Evolutionary conservation across 202 grass and related monocot genomes (phyloP).

Genomic region (Schoenoplectus tabernaemontani): DNA sequence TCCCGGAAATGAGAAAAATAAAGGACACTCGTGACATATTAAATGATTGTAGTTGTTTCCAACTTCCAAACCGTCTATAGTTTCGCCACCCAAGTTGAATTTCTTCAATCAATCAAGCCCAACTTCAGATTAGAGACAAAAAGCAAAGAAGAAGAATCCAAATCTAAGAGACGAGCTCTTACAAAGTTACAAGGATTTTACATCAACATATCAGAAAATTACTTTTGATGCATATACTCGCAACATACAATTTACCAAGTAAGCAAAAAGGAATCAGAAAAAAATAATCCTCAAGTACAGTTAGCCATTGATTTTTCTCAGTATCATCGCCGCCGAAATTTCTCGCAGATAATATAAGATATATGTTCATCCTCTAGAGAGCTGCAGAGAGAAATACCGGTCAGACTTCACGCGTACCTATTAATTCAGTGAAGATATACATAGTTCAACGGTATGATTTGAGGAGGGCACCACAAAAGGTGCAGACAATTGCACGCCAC

Average conservation of each 20-base stretch:
- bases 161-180: not conserved
- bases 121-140: not conserved
- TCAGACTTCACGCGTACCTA: not conserved
- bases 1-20: not conserved
- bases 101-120: not conserved
- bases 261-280: not conserved
- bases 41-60: not conserved
- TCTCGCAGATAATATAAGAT: not conserved
- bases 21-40: not conserved
- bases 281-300: not conserved
- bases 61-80: not conserved
- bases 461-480: conserved; percentile 96
- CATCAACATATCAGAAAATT: not conserved
- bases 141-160: not conserved
- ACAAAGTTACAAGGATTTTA: not conserved
- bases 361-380: not conserved
- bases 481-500: conserved; percentile 97
- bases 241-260: not conserved
- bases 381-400: not conserved
- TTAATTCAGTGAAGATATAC: not conserved
- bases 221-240: not conserved
- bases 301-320: not conserved
- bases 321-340: not conserved
- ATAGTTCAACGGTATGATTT: conserved; percentile 74
- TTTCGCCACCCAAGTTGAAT: not conserved